These are phyloP conservation scores for Calocybe cyanea DNA, from an alignment of 768 basidiomycete genomes.

Conservation along the genomic window DNA sequence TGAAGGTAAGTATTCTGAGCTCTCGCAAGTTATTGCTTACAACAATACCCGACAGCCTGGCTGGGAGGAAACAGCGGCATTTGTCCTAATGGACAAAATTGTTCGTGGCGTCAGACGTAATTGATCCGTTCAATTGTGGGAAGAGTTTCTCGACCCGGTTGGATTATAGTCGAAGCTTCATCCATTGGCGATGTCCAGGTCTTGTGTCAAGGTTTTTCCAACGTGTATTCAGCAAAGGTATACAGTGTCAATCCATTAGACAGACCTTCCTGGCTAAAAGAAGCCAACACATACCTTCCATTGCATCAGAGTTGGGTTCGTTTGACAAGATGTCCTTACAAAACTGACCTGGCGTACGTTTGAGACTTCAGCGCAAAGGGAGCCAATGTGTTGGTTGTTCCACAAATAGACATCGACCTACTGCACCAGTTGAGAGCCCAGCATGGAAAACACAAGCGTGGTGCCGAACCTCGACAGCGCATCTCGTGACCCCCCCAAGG, in stretches of 20 bases:
- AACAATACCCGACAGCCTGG: background rate
- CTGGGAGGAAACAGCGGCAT: conserved; percentile 2
- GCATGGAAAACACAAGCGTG: too few relatives aligned
- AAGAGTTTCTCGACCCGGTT: conserved; percentile 2
- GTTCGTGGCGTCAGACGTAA: background rate
- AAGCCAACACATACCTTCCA: background rate
- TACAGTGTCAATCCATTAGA: background rate
- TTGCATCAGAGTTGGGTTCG: background rate
- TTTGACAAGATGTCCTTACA: background rate
- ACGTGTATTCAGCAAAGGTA: background rate
- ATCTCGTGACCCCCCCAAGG: too few relatives aligned
- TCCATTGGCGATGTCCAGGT: background rate
- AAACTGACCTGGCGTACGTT: background rate
- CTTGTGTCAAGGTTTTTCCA: background rate
- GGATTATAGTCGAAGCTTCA: conserved; percentile 5
- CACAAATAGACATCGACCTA: background rate
- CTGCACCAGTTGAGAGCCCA: too few relatives aligned
- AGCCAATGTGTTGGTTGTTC: background rate
- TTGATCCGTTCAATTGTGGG: conserved; percentile 3
- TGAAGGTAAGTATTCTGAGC: background rate
- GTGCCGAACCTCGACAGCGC: too few relatives aligned
- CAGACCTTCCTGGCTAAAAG: background rate
- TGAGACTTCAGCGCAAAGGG: background rate
- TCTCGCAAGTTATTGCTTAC: background rate
- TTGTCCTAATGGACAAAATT: conserved; percentile 4